These are phyloP conservation scores for Phaeosphaeriaceae sp. DNA, from an alignment of 2,329 filamentous ascomycete genomes.

Conservation along the genomic window DNA sequence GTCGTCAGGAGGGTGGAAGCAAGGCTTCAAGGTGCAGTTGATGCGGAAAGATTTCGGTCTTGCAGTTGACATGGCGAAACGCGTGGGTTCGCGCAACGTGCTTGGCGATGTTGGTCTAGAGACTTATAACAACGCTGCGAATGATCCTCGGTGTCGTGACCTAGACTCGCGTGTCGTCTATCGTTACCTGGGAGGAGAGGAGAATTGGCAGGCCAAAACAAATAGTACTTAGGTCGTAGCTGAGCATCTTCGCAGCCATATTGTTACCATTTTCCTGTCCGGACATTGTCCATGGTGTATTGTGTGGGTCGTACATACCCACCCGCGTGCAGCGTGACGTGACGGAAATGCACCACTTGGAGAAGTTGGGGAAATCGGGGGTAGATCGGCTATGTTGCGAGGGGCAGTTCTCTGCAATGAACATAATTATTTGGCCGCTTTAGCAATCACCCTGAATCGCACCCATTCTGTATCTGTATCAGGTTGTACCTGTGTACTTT, in stretches of 20 bases:
- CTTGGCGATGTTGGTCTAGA: conserved; percentile 59
- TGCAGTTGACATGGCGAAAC: conserved; percentile 62
- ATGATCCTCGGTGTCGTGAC: conserved; percentile 60
- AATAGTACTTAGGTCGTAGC: conserved; percentile 15
- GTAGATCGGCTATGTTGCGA: conserved; percentile 21
- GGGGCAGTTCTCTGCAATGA: conserved; percentile 6
- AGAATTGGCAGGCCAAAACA: conserved; percentile 54
- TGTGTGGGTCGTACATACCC: background rate
- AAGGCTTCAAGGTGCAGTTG: conserved; percentile 65
- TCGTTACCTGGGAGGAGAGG: conserved; percentile 61
- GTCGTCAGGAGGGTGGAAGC: conserved; percentile 57
- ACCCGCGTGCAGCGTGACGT: background rate
- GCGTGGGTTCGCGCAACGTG: conserved; percentile 58
- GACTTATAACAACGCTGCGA: conserved; percentile 60
- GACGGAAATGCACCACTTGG: conserved; percentile 3
- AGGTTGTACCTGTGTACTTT: background rate
- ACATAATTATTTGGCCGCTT: background rate
- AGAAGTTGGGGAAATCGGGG: conserved; percentile 28
- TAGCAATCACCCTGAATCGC: too few species aligned
- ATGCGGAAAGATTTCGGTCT: conserved; percentile 67
- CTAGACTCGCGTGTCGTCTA: conserved; percentile 66
- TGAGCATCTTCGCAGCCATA: background rate
- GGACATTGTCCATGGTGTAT: background rate
- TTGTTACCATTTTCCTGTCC: background rate
- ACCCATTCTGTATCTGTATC: background rate